Evolutionary conservation across 2,329 filamentous ascomycete species (phyloP), one percentile per base, ranked within the genome.

Genomic region (Tolypocladium nubicola): DNA sequence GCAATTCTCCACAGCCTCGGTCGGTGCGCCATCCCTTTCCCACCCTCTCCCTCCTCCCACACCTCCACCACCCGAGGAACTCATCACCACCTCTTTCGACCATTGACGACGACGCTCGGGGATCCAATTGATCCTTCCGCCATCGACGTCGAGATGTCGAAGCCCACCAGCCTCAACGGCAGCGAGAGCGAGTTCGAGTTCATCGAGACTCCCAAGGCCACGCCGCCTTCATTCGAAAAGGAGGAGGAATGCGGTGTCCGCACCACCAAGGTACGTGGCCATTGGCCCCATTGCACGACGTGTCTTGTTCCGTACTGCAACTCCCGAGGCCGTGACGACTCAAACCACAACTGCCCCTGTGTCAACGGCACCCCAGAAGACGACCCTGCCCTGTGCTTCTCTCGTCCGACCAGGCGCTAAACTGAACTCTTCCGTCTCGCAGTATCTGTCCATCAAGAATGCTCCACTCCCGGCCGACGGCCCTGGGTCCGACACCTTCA

Each of bases 381-480:
- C 26, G 26, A 47, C 21, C 26, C 4, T 26, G 35, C 35, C 43
- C n/a, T 21, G 40, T n/a, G 40, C 40, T n/a, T 16, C 6, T 30
- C 26, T 33, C 16, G 45, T 33, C 14, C 10, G 45, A 16, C 16
- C 26, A 30, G 26, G 9, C 26, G 45, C 45, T 49, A 19, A 19
- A 49, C 26, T 21, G 14, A n/a, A 14, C 16, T 43, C 23, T 19
- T 53, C 58, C 43, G 13, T 13, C 10, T 30, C 55, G 14, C 55
- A 71, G 70, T 70, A 61, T 58, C 64, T 60, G 68, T 95, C 90
- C 60, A 97, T 97, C 76, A 89, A 95, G 71, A 97, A 97, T 84
- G 89, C 86, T 53, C 91, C 94, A 63, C 84, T 97, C 49, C 94
- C 94, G 41, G 93, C 92, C 63, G 94, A 99, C 72, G 89, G 85